Percentiles rank a stretch among this genome's conserved stretches.
Evolutionary conservation across 2,329 filamentous ascomycete genomes (phyloP).

Genomic region (Cyclaneusma minus): DNA sequence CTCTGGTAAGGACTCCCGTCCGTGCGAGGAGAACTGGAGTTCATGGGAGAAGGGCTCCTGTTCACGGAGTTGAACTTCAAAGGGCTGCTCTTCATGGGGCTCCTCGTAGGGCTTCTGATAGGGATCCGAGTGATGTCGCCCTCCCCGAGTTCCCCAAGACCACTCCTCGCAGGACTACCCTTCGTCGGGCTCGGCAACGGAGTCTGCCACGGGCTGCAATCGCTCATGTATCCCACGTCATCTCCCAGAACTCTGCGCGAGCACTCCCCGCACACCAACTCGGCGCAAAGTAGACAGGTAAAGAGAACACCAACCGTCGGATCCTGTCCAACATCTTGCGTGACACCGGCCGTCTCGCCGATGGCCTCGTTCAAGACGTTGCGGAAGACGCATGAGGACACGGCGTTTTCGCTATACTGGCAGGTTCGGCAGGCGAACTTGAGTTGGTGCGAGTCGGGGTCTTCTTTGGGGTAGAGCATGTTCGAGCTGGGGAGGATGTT

Average conservation of each 20-base stretch:
- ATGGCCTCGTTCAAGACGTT: conserved; percentile 84
- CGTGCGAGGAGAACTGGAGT: no score
- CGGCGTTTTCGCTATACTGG: conserved; percentile 75
- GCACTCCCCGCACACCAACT: conserved; percentile 8
- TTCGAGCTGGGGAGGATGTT: conserved; percentile 50
- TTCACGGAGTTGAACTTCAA: no score
- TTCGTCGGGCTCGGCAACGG: no score
- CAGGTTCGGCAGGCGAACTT: conserved; percentile 96
- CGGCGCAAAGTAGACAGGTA: conserved; percentile 24
- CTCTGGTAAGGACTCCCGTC: no score
- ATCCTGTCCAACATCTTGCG: conserved; percentile 91
- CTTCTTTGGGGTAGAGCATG: conserved; percentile 94
- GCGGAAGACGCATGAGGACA: conserved; percentile 85
- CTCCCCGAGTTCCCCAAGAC: no score
- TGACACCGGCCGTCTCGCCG: conserved; percentile 91
- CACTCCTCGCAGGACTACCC: no score
- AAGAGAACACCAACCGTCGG: conserved; percentile 75
- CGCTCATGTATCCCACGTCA: conserved; percentile 1
- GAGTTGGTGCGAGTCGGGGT: conserved; percentile 66
- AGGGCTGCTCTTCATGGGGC: no score
- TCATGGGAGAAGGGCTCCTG: no score
- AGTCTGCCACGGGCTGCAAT: no score
- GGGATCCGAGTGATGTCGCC: no score
- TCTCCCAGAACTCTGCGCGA: no score
- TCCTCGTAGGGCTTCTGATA: no score